Conservation (phyloP, 768 basidiomycete genomes). For the Mycena sanguinolenta region DNA sequence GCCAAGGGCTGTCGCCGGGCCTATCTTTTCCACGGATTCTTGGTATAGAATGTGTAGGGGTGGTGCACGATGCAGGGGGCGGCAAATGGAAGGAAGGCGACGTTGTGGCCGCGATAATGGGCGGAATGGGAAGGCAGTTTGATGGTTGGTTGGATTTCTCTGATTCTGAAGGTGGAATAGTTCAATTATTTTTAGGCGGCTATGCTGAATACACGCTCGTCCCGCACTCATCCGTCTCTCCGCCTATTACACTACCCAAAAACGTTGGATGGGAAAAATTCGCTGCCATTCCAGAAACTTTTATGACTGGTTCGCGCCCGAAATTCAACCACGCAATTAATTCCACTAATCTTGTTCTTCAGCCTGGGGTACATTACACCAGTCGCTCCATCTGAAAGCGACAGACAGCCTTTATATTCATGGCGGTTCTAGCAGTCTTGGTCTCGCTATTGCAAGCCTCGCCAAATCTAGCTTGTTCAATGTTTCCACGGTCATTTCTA, state of each 20-base stretch:
- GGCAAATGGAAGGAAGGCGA: constrained; percentile 42
- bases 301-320: constrained; percentile 38
- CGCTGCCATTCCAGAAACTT: constrained; percentile 44
- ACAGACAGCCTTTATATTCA: constrained; percentile 42
- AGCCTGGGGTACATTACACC: constrained; percentile 40
- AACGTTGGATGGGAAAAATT: constrained; percentile 40
- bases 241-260: constrained; percentile 36
- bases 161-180: not conserved
- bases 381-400: constrained; percentile 31
- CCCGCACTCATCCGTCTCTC: constrained; percentile 42
- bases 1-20: constrained; percentile 41
- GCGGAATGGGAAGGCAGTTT: constrained; percentile 42
- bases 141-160: constrained; percentile 35
- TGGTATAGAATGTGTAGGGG: constrained; percentile 44
- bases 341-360: not conserved
- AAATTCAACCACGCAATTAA: not conserved
- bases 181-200: constrained; percentile 29
- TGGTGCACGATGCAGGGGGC: constrained; percentile 44
- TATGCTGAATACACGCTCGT: constrained; percentile 44
- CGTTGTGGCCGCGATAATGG: constrained; percentile 42
- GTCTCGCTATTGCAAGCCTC: constrained; percentile 39
- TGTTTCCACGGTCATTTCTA: constrained; percentile 37
- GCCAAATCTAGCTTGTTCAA: constrained; percentile 42
- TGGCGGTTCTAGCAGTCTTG: constrained; percentile 42
- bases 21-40: constrained; percentile 40